These are phyloP conservation scores for Globisporangium iwayamae DNA, from an alignment of 352 stramenopile species.

Conservation along the genomic window DNA sequence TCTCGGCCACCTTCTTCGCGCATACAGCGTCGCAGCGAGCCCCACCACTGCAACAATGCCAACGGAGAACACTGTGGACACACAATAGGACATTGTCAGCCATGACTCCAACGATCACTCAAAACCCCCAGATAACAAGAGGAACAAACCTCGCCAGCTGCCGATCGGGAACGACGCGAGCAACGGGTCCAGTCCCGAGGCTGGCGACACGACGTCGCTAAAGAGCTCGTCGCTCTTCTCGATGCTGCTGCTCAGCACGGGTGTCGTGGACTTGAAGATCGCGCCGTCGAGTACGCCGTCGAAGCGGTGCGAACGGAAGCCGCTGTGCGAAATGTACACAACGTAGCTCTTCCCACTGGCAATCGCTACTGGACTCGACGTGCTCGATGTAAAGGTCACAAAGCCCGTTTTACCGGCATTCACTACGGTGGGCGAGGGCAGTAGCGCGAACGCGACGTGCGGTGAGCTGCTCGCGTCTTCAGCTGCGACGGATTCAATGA, in stretches of 20 bases:
- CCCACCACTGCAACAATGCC: constrained; percentile 46
- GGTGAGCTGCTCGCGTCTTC: constrained; percentile 8
- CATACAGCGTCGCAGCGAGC: constrained; percentile 43
- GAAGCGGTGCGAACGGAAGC: constrained; percentile 47
- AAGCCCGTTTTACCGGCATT: constrained; percentile 20
- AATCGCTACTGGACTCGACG: constrained; percentile 16
- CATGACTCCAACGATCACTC: not conserved
- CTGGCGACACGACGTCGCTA: constrained; percentile 28
- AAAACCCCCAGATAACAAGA: too few relatives aligned
- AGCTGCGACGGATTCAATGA: constrained; percentile 10
- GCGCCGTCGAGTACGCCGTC: constrained; percentile 39
- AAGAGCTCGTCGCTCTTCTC: constrained; percentile 28
- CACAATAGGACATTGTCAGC: not conserved
- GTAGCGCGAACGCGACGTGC: constrained; percentile 21
- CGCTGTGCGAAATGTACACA: constrained; percentile 67
- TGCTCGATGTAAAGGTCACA: constrained; percentile 33
- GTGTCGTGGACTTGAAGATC: constrained; percentile 24
- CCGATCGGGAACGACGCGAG: constrained; percentile 42
- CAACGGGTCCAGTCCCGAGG: constrained; percentile 21
- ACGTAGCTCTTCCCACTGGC: constrained; percentile 28
- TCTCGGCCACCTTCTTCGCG: constrained; percentile 39
- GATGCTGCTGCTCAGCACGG: not conserved
- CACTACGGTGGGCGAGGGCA: constrained; percentile 31
- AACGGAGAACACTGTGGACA: constrained; percentile 42
- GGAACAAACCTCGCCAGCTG: constrained; percentile 47